Evolutionary conservation across 75 land plant species (phyloP), one percentile per base, ranked within the genome.

Genomic region (Picea glauca): DNA sequence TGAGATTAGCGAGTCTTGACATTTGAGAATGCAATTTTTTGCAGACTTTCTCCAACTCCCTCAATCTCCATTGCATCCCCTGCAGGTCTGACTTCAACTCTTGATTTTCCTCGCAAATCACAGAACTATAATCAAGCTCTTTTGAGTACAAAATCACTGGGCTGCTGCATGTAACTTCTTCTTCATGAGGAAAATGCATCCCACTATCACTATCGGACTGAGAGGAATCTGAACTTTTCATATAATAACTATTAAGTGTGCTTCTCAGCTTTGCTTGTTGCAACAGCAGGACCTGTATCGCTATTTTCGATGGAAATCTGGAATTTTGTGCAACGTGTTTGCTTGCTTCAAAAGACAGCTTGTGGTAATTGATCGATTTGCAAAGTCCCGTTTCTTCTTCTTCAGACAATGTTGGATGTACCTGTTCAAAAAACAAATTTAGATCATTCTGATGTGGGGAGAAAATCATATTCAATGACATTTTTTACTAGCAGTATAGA

Each of bases 11-110:
- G 17, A 90, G 80, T 58, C 90, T 88, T 58, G 88, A 46, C 93
- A 91, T 91, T 63, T 89, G 89, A 30, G 81, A 79, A 78, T 89
- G 88, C 90, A 91, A 82, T 60, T 83, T 87, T 62, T 77, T 80
- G 78, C 93, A 93, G 21, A 87, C 70, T 82, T 91, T 93, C 82
- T 93, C 95, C 74, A 93, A 43, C 78, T 93, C 95, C 77, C 78
- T 63, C 57, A 93, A 91, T 68, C 82, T 91, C 86, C 87, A 82
- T 64, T 93, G 93, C 95, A 93, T 93, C 62, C 83, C 85, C 67
- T 89, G 84, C 58, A 91, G 35, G 63, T 89, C 83, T 9, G 83
- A 85, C 74, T 77, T 85, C 30, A 93, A 79, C 54, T 83, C 83
- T 76, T 89, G 85, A 70, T 89, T 89, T 38, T 91, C 89, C n/a